These are phyloP conservation scores for Tephrocybe sp. DNA, from an alignment of 768 basidiomycete species.

Conservation along the genomic window DNA sequence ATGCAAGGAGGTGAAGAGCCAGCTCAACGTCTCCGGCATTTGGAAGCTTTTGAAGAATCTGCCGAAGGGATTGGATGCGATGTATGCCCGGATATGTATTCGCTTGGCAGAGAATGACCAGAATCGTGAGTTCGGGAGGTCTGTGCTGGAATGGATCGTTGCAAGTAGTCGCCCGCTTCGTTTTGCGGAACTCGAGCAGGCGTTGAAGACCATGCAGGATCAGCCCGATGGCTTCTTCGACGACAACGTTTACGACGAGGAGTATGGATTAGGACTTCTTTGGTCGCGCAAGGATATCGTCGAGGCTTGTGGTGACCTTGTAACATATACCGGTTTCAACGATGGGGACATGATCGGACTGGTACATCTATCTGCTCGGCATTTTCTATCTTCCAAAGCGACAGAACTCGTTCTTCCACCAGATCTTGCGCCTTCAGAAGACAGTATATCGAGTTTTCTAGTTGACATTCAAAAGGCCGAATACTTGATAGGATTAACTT, in stretches of 20 bases:
- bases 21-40: background rate
- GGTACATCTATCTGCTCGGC: constrained; percentile 4
- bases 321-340: background rate
- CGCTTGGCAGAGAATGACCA: constrained; percentile 1
- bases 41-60: constrained; percentile 3
- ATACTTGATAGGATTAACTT: background rate
- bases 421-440: background rate
- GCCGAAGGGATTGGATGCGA: constrained; percentile 5
- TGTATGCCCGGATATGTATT: constrained; percentile 1
- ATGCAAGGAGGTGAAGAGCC: constrained; percentile 2
- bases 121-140: background rate
- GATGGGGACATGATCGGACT: constrained; percentile 2
- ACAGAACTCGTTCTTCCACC: background rate
- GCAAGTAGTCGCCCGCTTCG: constrained; percentile 3
- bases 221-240: background rate
- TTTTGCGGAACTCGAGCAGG: constrained; percentile 4
- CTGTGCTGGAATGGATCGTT: constrained; percentile 3
- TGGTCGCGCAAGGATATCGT: constrained; percentile 9
- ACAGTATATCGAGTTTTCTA: background rate
- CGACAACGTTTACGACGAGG: background rate
- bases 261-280: background rate
- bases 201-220: background rate
- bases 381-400: background rate
- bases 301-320: constrained; percentile 6
- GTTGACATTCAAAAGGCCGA: background rate